Evolutionary conservation across 257 asterid species (phyloP), one percentile per base, ranked within the genome.

Genomic region (Cynanchum wilfordii): DNA sequence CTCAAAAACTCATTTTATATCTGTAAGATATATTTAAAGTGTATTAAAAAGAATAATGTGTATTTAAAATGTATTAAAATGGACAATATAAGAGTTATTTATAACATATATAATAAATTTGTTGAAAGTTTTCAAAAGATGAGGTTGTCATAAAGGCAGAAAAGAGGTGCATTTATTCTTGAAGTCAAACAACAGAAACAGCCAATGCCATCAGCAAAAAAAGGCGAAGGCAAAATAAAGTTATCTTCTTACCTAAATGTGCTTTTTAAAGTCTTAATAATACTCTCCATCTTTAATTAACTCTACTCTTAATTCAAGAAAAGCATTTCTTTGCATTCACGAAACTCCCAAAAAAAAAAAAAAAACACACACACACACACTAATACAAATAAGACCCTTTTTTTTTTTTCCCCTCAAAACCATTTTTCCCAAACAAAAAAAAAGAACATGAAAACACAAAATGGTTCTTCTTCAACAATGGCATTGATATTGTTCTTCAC

Each of bases 261-360:
- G 24, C 58, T 30, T 40, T 40, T 7, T n/a, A 47, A 45, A 24
- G 36, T 44, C 56, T 22, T 67, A 33, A 38, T 7, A 25, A 12
- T 40, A 0, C 5, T 51, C n/a, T n/a, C n/a, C 62, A 15, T 24
- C 72, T 33, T 68, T 24, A 25, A 50, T 69, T 16, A 42, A n/a
- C n/a, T n/a, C 47, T 42, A 42, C 47, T 7, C 60, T 29, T 27
- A 50, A 45, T 29, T 17, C 60, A 67, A 42, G 57, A 67, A 67
- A 67, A 49, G 71, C 36, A 67, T 49, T 15, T 24, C 71, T 45
- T 45, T 25, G 57, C 38, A 45, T 24, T 67, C 71, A 69, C 16
- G 73, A 25, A 69, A 30, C 60, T 30, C 63, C 10, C 4, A 1
- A 1, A 1, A 45, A 68, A 63, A 45, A 27, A 15, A 1, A 10